Base-by-base conservation (phyloP, 2,329 filamentous ascomycete genomes). In the Cercospora zeina region DNA sequence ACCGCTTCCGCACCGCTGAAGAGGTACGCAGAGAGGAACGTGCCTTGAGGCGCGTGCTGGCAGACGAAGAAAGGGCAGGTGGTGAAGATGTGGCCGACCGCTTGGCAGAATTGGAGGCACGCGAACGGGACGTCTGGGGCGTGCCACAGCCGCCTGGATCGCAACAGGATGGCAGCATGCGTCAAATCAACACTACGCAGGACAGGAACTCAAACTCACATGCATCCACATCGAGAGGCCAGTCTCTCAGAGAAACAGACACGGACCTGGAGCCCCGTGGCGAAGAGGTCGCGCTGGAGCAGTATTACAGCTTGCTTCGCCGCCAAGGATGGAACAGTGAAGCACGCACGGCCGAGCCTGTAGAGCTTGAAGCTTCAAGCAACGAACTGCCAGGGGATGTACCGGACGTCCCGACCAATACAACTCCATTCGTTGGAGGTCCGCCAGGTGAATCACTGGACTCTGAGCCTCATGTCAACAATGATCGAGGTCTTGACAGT, bases 1-100 rank as follows among this genome's bases (percentile, higher is more conserved):
- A 77, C 16, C 73, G 79, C 6, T 80, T 80, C 65, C 73, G 74
- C 33, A 74, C 73, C 54, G 78, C 78, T 0, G 79, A 81, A 62
- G 73, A 73, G 60, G 70, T 73, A 6, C 69, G 75, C 14, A 65
- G 67, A 50, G 73, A 76, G 51, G 71, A 75, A 61, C 67, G 71
- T 9, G 74, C 69, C 13, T 55, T 75, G 16, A 66, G 72, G 19
- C 68, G 73, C 49, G 69, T 74, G 7, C 62, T 76, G 3, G 69
- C 69, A 11, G 69, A 72, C 16, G 73, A 75, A 36, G 64, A 66
- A 14, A 56, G 63, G 31, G 62, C 65, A 9, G 68, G 68, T 30
- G 65, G 68, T 19, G 69, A 70, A 36, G 65, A 65, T 7, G 64
- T 62, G 11, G 42, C 56, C 2, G 37, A 54, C 31, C 61, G 65